phyloP scores from a whole-genome alignment of 768 basidiomycete species.

The Boletus reticuloceps region DNA sequence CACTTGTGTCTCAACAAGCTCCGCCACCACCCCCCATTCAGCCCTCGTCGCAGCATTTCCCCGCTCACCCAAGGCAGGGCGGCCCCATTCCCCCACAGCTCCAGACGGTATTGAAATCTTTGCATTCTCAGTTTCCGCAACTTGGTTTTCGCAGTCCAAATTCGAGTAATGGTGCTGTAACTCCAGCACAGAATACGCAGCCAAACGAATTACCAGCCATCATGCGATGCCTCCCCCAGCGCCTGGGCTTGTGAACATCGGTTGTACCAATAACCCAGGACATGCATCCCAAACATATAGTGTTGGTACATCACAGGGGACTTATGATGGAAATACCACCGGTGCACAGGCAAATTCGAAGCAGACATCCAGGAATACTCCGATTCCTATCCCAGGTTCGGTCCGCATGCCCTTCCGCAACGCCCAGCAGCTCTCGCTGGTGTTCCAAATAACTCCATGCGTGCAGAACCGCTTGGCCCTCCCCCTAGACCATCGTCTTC shows the following conservation, averaged over 20 bases:
- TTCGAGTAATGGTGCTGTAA: background rate
- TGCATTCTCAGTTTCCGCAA: constrained; percentile 18
- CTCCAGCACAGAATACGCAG: background rate
- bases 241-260: background rate
- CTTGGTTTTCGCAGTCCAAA: background rate
- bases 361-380: background rate
- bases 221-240: background rate
- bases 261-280: background rate
- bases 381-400: background rate
- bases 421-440: constrained; percentile 4
- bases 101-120: constrained; percentile 13
- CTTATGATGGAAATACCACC: background rate
- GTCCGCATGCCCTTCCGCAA: constrained; percentile 14
- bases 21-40: background rate
- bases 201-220: background rate
- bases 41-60: background rate
- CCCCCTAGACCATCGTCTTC: constrained; percentile 18
- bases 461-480: constrained; percentile 17
- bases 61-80: constrained; percentile 3
- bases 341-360: background rate
- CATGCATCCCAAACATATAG: constrained; percentile 5
- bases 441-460: constrained; percentile 8
- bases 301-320: constrained; percentile 1
- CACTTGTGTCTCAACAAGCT: background rate
- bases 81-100: background rate